Conservation (phyloP, 192 early-diverging fungal species). For the Backusella mclennaniae region DNA sequence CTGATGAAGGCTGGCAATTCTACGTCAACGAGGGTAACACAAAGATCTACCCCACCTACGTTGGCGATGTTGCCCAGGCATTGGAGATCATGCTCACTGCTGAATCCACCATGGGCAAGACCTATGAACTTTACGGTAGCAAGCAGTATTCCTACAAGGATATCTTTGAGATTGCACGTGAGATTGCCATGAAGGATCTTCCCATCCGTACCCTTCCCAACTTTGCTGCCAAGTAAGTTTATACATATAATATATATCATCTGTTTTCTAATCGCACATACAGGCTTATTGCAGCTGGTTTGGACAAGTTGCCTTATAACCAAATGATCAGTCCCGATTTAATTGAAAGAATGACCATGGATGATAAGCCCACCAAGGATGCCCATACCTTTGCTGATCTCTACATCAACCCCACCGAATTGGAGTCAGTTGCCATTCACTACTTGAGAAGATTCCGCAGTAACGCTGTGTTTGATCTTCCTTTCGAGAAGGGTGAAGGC, state of each 20-base stretch:
- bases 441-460: slow-evolving; percentile 84
- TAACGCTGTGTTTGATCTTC: slow-evolving; percentile 56
- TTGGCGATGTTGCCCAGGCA: slow-evolving; percentile 81
- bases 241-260: not conserved
- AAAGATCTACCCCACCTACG: slow-evolving; percentile 70
- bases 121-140: slow-evolving; percentile 85
- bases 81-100: slow-evolving; percentile 74
- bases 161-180: slow-evolving; percentile 71
- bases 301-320: slow-evolving; percentile 72
- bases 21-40: slow-evolving; percentile 68
- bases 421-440: slow-evolving; percentile 81
- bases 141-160: slow-evolving; percentile 72
- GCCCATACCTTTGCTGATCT: slow-evolving; percentile 86
- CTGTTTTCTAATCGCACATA: not conserved
- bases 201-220: slow-evolving; percentile 64
- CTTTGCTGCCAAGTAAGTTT: slow-evolving; percentile 56
- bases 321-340: slow-evolving; percentile 80
- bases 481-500: slow-evolving; percentile 50
- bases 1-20: slow-evolving; percentile 54
- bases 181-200: slow-evolving; percentile 50
- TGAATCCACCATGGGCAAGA: slow-evolving; percentile 76
- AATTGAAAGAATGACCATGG: slow-evolving; percentile 77
- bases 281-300: slow-evolving; percentile 52
- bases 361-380: slow-evolving; percentile 66
- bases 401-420: slow-evolving; percentile 73